A percentile compares a stretch with the other conserved stretches of the same genome.
These are phyloP conservation scores for Fusarium sp. DNA, from an alignment of 2,329 filamentous ascomycete species.

Conservation along the genomic window DNA sequence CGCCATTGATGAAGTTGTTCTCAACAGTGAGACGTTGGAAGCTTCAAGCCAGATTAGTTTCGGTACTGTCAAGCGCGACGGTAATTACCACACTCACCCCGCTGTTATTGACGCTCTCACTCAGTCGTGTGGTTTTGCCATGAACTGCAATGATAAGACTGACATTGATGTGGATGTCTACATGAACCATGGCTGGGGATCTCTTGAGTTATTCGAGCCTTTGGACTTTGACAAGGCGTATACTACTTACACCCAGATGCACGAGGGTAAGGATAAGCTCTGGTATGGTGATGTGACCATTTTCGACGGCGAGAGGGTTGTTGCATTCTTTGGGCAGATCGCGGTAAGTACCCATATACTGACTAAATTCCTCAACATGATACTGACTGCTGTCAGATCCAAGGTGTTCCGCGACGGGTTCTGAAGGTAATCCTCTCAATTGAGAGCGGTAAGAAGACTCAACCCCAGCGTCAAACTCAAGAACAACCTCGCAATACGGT, in stretches of 20 bases:
- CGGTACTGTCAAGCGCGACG: constrained; percentile 31
- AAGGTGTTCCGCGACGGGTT: constrained; percentile 38
- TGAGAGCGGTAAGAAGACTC: constrained; percentile 35
- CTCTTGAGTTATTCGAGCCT: constrained; percentile 34
- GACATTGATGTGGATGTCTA: constrained; percentile 38
- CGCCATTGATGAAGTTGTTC: constrained; percentile 37
- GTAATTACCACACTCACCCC: constrained; percentile 38
- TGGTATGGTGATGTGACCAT: constrained; percentile 64
- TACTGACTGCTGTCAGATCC: constrained; percentile 13
- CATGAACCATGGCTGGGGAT: constrained; percentile 44
- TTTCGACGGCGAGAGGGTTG: constrained; percentile 64
- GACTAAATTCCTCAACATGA: fast-evolving
- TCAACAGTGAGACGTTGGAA: constrained; percentile 38
- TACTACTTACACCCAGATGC: constrained; percentile 40
- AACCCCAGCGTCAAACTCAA: constrained; percentile 18
- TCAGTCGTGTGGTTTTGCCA: constrained; percentile 41
- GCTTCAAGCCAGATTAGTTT: constrained; percentile 36
- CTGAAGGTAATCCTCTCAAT: constrained; percentile 37
- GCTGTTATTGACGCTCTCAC: constrained; percentile 41
- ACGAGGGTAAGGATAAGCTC: constrained; percentile 29
- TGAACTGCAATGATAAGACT: constrained; percentile 43
- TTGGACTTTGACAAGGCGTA: constrained; percentile 42
- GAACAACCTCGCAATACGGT: not conserved
- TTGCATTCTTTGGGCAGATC: constrained; percentile 51
- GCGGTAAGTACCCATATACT: constrained; percentile 45